phyloP scores from a whole-genome alignment of 192 early-diverging fungal species.

The Coemansia sp. region DNA sequence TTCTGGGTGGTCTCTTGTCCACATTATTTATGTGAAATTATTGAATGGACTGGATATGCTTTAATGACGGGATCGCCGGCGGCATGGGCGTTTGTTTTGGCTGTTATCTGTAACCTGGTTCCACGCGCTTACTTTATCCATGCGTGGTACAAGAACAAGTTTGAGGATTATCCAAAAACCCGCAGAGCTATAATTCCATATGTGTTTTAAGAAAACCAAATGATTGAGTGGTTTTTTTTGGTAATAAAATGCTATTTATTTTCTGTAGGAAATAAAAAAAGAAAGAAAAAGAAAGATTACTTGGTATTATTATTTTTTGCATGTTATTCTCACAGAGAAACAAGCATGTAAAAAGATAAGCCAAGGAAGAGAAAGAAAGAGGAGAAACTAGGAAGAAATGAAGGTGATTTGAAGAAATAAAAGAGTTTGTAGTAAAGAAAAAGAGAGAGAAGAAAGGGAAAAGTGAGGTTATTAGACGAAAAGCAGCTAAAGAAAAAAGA shows the following conservation, averaged over 20 bases:
- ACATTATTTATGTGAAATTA: slow-evolving; percentile 48
- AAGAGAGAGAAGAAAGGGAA: slow-evolving; percentile 6
- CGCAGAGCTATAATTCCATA: slow-evolving; percentile 47
- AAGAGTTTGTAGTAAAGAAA: too few relatives aligned
- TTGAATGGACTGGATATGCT: slow-evolving; percentile 49
- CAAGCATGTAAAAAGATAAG: slow-evolving; percentile 5
- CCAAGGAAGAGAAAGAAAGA: neutral
- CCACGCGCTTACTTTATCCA: slow-evolving; percentile 45
- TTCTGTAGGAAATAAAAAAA: slow-evolving; percentile 3
- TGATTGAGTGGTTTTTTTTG: neutral
- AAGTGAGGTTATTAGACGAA: neutral
- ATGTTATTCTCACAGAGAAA: too few relatives aligned
- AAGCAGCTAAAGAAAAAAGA: neutral
- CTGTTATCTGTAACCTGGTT: slow-evolving; percentile 29
- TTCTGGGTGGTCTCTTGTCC: slow-evolving; percentile 47
- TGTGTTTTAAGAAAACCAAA: slow-evolving; percentile 17
- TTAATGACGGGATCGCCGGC: slow-evolving; percentile 33
- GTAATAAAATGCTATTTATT: slow-evolving; percentile 3
- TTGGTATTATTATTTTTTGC: too few relatives aligned
- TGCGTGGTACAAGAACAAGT: slow-evolving; percentile 34
- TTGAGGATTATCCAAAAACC: slow-evolving; percentile 28
- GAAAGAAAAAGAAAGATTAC: slow-evolving; percentile 8
- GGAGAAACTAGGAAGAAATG: too few relatives aligned
- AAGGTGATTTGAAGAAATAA: too few relatives aligned
- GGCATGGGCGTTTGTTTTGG: slow-evolving; percentile 42